These are phyloP conservation scores for Parasarocladium wereldwijsianum DNA, from an alignment of 2,329 filamentous ascomycete genomes.

Conservation along the genomic window DNA sequence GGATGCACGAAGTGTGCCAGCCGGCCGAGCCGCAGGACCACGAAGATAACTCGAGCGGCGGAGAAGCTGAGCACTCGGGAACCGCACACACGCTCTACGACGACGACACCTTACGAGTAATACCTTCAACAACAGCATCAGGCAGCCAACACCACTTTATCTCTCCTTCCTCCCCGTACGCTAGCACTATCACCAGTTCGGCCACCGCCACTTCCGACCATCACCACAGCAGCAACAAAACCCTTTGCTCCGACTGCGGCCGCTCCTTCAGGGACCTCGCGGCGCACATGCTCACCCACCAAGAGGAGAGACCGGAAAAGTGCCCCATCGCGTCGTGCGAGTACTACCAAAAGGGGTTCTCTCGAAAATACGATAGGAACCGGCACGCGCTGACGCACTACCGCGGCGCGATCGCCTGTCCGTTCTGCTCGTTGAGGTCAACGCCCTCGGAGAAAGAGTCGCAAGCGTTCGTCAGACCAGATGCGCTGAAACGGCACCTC, in stretches of 20 bases:
- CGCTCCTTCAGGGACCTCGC: conserved; percentile 50
- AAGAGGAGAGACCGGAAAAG: conserved; percentile 86
- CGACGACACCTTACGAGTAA: no score
- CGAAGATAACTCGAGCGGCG: conserved; percentile 30
- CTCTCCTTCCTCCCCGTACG: conserved; percentile 5
- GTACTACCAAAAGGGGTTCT: conserved; percentile 88
- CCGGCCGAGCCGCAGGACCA: conserved; percentile 28
- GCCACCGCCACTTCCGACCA: conserved; percentile 11
- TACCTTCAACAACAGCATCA: no score
- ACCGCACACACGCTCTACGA: conserved; percentile 3
- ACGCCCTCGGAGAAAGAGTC: conserved; percentile 82
- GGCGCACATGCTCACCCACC: conserved; percentile 93
- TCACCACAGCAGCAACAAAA: no score
- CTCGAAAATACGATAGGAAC: conserved; percentile 96
- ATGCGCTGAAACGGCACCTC: conserved; percentile 93
- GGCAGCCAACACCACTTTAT: conserved; percentile 3
- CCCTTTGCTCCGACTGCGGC: conserved; percentile 41
- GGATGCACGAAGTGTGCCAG: conserved; percentile 45
- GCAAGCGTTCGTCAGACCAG: conserved; percentile 91
- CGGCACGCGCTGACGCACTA: conserved; percentile 92
- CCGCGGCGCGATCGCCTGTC: conserved; percentile 95
- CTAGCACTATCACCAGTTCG: background rate
- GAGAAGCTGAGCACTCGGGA: conserved; percentile 28
- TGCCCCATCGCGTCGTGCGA: conserved; percentile 90
- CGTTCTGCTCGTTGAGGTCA: conserved; percentile 82